Base-by-base conservation (phyloP, 1,284 basidiomycete genomes). In the Marasmius oreades region DNA sequence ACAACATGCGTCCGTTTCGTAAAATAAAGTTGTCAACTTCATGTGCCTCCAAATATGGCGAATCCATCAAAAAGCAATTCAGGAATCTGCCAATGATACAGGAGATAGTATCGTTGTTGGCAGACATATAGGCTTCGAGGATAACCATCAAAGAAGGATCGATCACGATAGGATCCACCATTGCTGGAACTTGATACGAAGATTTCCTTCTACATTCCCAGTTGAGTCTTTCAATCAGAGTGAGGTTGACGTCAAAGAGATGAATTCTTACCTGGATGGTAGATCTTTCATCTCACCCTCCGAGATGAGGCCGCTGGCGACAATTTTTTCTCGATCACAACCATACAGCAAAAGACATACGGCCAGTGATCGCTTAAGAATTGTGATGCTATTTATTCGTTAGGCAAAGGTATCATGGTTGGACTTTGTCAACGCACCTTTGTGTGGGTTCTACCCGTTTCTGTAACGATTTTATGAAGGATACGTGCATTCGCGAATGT, bases 21-120 rank as follows among this genome's bases (percentile, higher is more conserved):
- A 88, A 65, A 23, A 88, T 77, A 63, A 89, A 87, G 65, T 87
- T 86, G 62, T 88, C 86, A 2, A 86, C 73, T 67, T 88, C 87
- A 60, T 85, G 79, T 0, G 79, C 65, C 63, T 86, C 84, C 46
- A 89, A 66, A 37, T 82, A 75, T 0, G 80, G 75, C 0, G 84
- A 77, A 42, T 85, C 78, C 44, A 75, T 78, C 33, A 85, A 67
- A 61, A 88, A 84, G 12, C 76, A 69, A 58, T 79, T 72, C n/a
- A 89, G 64, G 62, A 88, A 89, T 62, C 81, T 85, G 2, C 81
- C 81, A n/a, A 79, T 68, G 10, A 86, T 64, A 59, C 75, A 76
- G 7, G 76, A 73, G 16, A 86, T 70, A 16, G 82, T 78, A n/a
- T 82, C 78, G 5, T 73, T 66, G 31, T 77, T 73, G 20, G 73